Evolutionary conservation across 2,329 filamentous ascomycete species (phyloP).

Genomic region (Paecilomyces sp.): DNA sequence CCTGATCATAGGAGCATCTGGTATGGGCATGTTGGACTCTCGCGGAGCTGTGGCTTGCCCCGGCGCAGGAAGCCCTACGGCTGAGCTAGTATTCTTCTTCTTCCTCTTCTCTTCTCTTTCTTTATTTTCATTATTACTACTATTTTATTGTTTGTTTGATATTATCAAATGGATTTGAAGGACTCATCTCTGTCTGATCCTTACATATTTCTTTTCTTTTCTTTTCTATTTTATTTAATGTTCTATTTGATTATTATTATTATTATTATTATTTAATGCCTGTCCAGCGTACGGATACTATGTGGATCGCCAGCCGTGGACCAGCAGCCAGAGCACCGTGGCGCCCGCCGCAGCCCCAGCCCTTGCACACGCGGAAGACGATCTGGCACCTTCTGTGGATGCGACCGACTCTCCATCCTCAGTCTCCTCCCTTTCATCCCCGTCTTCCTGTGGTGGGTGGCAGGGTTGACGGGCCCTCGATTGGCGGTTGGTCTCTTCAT

Average conservation of each 20-base stretch:
- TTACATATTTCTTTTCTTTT: background rate
- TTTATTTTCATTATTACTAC: no score
- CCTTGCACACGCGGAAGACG: conserved; percentile 1
- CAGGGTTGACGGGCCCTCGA: no score
- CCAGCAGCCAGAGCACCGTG: background rate
- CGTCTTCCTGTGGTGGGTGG: no score
- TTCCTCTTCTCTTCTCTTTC: background rate
- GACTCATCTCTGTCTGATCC: background rate
- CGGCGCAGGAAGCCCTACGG: background rate
- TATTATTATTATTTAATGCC: no score
- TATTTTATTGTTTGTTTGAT: no score
- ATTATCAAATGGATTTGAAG: no score
- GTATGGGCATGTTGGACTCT: no score
- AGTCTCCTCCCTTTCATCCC: no score
- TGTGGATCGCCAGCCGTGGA: background rate
- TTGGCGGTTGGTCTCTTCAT: no score
- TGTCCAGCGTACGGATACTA: background rate
- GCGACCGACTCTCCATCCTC: background rate
- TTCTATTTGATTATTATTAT: background rate
- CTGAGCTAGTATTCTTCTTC: background rate
- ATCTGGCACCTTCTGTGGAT: conserved; percentile 1
- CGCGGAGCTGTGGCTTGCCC: background rate
- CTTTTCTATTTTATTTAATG: background rate
- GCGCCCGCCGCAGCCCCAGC: background rate
- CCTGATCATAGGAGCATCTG: no score